Base-by-base conservation (phyloP, 495 filamentous ascomycete species). In the Parathielavia appendiculata region DNA sequence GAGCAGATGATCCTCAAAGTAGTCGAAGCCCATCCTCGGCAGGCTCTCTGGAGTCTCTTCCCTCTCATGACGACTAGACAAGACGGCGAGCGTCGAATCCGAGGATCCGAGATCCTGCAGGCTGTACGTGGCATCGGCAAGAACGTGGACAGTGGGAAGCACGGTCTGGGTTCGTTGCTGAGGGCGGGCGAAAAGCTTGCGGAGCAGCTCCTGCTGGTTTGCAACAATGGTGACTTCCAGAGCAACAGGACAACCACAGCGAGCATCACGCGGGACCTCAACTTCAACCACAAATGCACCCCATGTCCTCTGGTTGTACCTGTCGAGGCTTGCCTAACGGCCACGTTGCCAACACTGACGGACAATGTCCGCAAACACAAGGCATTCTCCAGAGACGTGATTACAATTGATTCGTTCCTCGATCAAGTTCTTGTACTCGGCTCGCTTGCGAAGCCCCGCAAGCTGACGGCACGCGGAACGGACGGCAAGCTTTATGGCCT, bases 41-140 rank as follows among this genome's bases (percentile, higher is more conserved):
- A 97, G 71, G 87, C 92, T n/a, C 70, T 97, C 47, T 99, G 93
- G 95, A 89, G 84, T 59, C 74, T 97, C 13, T 81, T 97, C 52
- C 89, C 92, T 7, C 85, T 96, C 19, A 85, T 88, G 63, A 82
- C 83, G 43, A 65, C 65, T 5, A 70, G 63, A 8, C 65, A 72
- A 59, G 52, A 56, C 5, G 77, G 82, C 3, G 81, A 86, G 26
- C 73, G 86, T 19, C 76, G 74, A 20, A 64, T 61, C 19, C 76
- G 86, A 20, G 86, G 83, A 0, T 63, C 66, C 6, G 71, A 72
- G 38, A 75, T 87, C 16, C 60, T 86, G 8, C 66, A 73, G 23
- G 66, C 71, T 23, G 64, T 83, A 19, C 72, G 70, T 16, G 63
- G 43, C 14, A 66, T 61, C 20, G 62, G 60, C 19, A 70, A 66